Percentiles rank a stretch among this genome's conserved stretches.
These are phyloP conservation scores for Bidens hawaiensis DNA, from an alignment of 140 eudicot genomes.

Conservation along the genomic window DNA sequence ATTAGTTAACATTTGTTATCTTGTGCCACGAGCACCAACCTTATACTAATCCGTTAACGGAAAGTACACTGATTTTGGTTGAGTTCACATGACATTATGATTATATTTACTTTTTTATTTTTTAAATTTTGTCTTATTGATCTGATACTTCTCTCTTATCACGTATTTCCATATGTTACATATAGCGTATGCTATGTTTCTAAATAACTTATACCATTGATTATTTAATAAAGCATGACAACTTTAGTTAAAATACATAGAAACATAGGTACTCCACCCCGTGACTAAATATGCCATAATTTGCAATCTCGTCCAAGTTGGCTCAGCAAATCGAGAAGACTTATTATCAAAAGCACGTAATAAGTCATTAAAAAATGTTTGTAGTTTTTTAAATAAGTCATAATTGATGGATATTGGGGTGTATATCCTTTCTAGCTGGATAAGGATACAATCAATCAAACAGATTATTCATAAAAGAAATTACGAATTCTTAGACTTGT, in stretches of 20 bases:
- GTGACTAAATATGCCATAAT: slow-evolving; percentile 15
- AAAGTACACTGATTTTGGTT: neutral
- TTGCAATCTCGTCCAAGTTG: slow-evolving; percentile 11
- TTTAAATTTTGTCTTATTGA: neutral
- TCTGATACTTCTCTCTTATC: neutral
- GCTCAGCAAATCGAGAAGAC: slow-evolving; percentile 15
- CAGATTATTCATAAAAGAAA: slow-evolving; percentile 1
- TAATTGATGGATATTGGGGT: neutral
- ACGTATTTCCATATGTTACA: neutral
- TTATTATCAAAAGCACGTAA: neutral
- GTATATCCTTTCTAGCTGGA: neutral
- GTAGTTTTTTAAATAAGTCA: neutral
- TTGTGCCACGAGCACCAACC: neutral
- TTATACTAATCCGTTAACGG: neutral
- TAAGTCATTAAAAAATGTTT: neutral
- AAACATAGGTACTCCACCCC: slow-evolving; percentile 4
- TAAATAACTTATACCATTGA: neutral
- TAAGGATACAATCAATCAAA: slow-evolving; percentile 3
- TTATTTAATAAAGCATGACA: neutral
- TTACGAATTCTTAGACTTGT: neutral
- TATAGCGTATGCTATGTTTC: neutral
- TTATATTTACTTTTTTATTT: neutral
- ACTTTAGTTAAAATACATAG: slow-evolving; percentile 6
- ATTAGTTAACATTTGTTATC: neutral
- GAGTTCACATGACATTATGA: neutral